Evolutionary conservation across 768 basidiomycete genomes (phyloP).

Genomic region (Dacryopinax primogenitus): DNA sequence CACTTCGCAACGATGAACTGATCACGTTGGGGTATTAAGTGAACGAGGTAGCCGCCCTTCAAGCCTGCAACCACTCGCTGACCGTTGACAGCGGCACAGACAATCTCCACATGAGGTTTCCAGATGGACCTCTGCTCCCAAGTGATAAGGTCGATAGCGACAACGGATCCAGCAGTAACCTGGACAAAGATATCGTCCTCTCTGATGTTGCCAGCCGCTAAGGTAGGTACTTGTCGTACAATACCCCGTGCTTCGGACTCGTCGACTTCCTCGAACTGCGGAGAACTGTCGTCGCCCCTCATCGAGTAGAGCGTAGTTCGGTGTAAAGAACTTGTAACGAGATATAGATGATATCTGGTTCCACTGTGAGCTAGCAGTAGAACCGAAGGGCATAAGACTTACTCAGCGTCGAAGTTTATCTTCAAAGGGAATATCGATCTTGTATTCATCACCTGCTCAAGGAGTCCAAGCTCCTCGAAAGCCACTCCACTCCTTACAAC

Average conservation of each 20-base stretch:
- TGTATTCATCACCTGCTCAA: conserved; percentile 47
- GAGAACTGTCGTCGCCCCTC: conserved; percentile 30
- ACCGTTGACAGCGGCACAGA: conserved; percentile 15
- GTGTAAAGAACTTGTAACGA: conserved; percentile 34
- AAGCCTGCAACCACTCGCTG: conserved; percentile 15
- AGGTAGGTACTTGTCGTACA: conserved; percentile 39
- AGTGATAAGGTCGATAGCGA: conserved; percentile 39
- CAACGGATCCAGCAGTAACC: conserved; percentile 47
- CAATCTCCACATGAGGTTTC: conserved; percentile 12
- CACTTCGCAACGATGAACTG: background rate
- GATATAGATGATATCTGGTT: conserved; percentile 8
- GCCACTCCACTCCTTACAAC: conserved; percentile 73
- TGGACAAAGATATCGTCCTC: conserved; percentile 55
- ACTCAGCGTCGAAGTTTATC: conserved; percentile 32
- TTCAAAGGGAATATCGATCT: conserved; percentile 52
- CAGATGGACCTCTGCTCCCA: conserved; percentile 20
- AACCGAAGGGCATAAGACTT: conserved; percentile 9
- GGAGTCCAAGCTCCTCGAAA: conserved; percentile 47
- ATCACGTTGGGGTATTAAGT: background rate
- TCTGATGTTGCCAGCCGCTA: conserved; percentile 49
- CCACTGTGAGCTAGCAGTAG: background rate
- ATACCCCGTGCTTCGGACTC: conserved; percentile 33
- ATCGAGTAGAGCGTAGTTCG: background rate
- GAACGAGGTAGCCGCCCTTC: conserved; percentile 15
- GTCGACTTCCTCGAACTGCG: conserved; percentile 30